These are phyloP conservation scores for Lichtheimia ramosa DNA, from an alignment of 371 early-diverging fungal species.

Conservation along the genomic window DNA sequence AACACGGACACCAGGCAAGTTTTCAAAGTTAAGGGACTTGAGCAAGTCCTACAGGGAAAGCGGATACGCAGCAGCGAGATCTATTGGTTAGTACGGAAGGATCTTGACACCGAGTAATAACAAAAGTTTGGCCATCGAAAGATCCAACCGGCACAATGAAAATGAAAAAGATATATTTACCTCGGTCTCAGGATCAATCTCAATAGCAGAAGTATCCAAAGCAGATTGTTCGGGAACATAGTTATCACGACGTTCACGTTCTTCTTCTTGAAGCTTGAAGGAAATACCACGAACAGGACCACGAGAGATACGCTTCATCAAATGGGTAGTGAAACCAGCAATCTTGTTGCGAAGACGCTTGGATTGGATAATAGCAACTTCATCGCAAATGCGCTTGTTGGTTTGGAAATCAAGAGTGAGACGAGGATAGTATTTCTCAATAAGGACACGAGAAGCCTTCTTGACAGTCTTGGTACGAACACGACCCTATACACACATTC, in stretches of 20 bases:
- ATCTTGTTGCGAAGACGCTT: conserved; percentile 99
- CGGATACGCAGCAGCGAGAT: background rate
- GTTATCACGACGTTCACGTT: conserved; percentile 99
- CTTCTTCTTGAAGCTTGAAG: conserved; percentile 99
- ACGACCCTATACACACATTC: conserved; percentile 28
- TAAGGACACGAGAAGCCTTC: conserved; percentile 98
- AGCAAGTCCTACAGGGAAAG: conserved; percentile 72
- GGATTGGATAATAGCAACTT: conserved; percentile 96
- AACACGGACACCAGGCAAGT: conserved; percentile 66
- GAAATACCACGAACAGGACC: conserved; percentile 99
- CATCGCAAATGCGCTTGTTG: conserved; percentile 98
- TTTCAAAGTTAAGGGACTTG: conserved; percentile 92
- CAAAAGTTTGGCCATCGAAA: conserved; percentile 33
- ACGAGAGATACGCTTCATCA: conserved; percentile 98
- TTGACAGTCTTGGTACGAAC: conserved; percentile 97
- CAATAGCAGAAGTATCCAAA: conserved; percentile 88
- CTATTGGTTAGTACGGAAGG: conserved; percentile 18
- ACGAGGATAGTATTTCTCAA: conserved; percentile 99
- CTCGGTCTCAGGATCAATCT: conserved; percentile 93
- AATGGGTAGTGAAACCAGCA: conserved; percentile 99
- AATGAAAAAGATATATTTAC: conserved; percentile 16
- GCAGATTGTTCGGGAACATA: conserved; percentile 99
- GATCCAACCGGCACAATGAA: conserved; percentile 26
- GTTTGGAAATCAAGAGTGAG: conserved; percentile 99
- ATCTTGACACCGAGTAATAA: conserved; percentile 37